Base-by-base conservation (phyloP, 352 stramenopile genomes). In the Saprolegnia parasitica region DNA sequence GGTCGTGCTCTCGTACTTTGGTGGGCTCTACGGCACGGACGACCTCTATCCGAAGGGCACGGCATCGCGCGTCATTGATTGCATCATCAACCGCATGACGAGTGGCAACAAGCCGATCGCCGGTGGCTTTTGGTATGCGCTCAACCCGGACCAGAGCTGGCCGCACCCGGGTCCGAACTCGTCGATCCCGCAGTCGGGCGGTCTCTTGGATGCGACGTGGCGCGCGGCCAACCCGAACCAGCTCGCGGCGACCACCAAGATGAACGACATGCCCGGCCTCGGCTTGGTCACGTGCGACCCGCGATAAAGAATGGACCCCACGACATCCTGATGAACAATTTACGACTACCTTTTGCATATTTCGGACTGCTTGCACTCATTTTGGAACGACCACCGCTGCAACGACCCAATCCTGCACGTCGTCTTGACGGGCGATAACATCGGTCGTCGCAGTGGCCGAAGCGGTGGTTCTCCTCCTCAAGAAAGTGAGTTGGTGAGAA, bases 71-170 rank as follows among this genome's bases (percentile, higher is more conserved):
- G 88, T 91, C 56, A 54, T 91, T 24, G 66, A 87, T 60, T 65
- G 86, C 24, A 32, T 90, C 9, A 85, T 95, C 40, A 68, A 79
- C 15, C 65, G 81, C 21, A 95, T 95, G 84, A 72, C 79, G 42
- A 68, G 66, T 49, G 79, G 75, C 9, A 76, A 78, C 9, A 78
- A 87, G 57, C 16, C 64, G 6, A 74, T 95, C 3, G 81, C 83
- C 0, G 86, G 86, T 46, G 86, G 86, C 24, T 95, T 95, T 71
- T 95, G 83, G 83, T 88, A 75, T 72, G 83, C 81, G 29, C 70
- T 95, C 9, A 95, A 95, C 78, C 84, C 84, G 10, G 86, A 93
- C 62, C 85, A 81, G 21, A 74, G 74, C 71, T 95, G 85, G 84
- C 73, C 84, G 20, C 91, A 93, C 75, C 81, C 83, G 29, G 77